These are phyloP conservation scores for Backusella australiensis DNA, from an alignment of 192 early-diverging fungal species.

Conservation along the genomic window DNA sequence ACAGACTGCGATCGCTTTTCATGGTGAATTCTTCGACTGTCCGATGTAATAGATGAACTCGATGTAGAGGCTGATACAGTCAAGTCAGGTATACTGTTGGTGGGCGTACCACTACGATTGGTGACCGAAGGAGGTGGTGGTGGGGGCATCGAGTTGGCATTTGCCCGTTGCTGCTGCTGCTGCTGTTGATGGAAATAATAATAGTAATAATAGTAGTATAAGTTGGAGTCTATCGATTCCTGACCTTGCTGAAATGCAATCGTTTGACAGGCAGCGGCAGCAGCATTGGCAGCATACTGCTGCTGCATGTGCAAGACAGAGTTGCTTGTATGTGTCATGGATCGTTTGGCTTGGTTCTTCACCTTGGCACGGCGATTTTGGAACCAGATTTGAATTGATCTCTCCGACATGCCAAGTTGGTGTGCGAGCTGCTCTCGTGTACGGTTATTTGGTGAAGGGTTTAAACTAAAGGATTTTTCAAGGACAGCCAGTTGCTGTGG, in stretches of 20 bases:
- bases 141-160: neutral
- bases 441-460: constrained; percentile 67
- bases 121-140: neutral
- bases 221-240: constrained; percentile 13
- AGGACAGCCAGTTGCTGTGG: constrained; percentile 60
- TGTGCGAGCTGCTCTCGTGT: constrained; percentile 64
- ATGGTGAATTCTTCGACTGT: neutral
- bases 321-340: neutral
- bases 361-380: constrained; percentile 80
- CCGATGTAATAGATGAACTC: constrained; percentile 13
- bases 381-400: constrained; percentile 86
- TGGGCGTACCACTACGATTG: neutral
- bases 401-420: constrained; percentile 65
- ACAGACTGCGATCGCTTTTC: constrained; percentile 20
- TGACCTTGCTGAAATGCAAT: constrained; percentile 14
- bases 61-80: constrained; percentile 9
- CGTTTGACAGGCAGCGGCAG: constrained; percentile 29
- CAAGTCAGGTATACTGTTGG: neutral
- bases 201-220: constrained; percentile 36
- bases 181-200: constrained; percentile 35
- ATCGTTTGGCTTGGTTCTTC: constrained; percentile 52
- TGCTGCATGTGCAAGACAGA: constrained; percentile 22
- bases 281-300: constrained; percentile 26
- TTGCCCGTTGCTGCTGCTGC: neutral
- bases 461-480: constrained; percentile 65